Evolutionary conservation across 345 rosid species (phyloP), one percentile per base, ranked within the genome.

Genomic region (Corymbia maculata): DNA sequence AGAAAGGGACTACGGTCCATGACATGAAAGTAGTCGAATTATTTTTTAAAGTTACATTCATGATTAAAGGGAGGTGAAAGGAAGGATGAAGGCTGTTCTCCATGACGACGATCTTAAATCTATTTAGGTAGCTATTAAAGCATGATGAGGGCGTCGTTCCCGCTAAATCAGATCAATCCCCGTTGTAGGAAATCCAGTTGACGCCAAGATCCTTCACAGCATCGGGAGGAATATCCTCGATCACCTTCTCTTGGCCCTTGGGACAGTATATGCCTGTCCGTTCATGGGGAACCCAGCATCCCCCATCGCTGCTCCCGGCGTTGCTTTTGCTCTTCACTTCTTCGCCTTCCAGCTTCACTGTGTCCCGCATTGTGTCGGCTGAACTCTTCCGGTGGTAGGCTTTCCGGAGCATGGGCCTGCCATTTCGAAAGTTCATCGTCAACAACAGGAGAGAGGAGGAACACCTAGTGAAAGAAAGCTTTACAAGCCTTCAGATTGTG

Each of bases 191-290:
- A 87, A 82, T 55, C 90, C 93, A 85, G 51, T 89, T 87, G 82
- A 61, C 45, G 42, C 52, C 87, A n/a, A 85, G 19, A 57, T 93
- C 92, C 87, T 87, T 92, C 11, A 68, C 91, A 28, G 92, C 93
- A 7, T 30, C 79, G 16, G 59, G 85, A 89, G 93, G 92, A 80
- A 93, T 88, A 87, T 89, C 92, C 42, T 91, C 92, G 85, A 94
- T 91, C 16, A 89, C 93, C 88, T 91, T 93, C 90, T 92, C 95
- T 64, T 92, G 94, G 11, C 93, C 95, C 87, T 91, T 94, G 9
- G 95, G 95, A 59, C 91, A 90, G 79, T 89, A 94, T 64, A 94
- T 92, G 17, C 94, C 93, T 45, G 93, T 88, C 32, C 86, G 85
- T 14, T 90, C 91, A 82, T 92, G 90, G 15, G 92, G 94, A 87